phyloP scores from a whole-genome alignment of 441 rosid genomes.

The Dalechampia spathulata region DNA sequence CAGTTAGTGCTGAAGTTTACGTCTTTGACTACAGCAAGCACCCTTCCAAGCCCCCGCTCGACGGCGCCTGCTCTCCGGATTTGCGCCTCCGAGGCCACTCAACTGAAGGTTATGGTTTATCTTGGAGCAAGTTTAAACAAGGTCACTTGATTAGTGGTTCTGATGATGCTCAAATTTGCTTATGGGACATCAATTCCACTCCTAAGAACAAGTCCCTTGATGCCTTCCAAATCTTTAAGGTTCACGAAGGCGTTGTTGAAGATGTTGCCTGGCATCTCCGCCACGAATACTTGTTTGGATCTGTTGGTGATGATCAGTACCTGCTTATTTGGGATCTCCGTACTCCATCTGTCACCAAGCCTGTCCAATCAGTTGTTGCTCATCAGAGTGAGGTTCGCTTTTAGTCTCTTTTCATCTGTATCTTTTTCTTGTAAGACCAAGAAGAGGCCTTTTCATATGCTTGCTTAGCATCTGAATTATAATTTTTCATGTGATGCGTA shows the following conservation, averaged over 20 bases:
- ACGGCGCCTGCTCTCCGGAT: constrained; percentile 84
- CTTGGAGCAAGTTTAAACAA: constrained; percentile 89
- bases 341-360: constrained; percentile 55
- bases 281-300: constrained; percentile 90
- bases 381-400: constrained; percentile 78
- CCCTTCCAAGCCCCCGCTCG: constrained; percentile 78
- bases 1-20: constrained; percentile 84
- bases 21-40: constrained; percentile 91
- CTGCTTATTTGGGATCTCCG: constrained; percentile 88
- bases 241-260: constrained; percentile 95
- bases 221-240: constrained; percentile 78
- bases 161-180: constrained; percentile 92
- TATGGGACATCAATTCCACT: constrained; percentile 80
- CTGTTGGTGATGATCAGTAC: constrained; percentile 93
- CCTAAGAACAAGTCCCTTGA: constrained; percentile 77
- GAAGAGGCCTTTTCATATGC: too few species aligned
- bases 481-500: too few species aligned
- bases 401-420: background rate
- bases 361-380: constrained; percentile 83
- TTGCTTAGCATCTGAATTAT: too few species aligned
- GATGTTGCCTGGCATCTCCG: constrained; percentile 98
- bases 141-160: constrained; percentile 95
- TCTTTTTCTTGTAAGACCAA: too few species aligned
- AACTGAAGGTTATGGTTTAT: constrained; percentile 92
- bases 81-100: constrained; percentile 87